Evolutionary conservation across 352 stramenopile species (phyloP), one percentile per base, ranked within the genome.

Genomic region (Pseudoperonospora humuli): DNA sequence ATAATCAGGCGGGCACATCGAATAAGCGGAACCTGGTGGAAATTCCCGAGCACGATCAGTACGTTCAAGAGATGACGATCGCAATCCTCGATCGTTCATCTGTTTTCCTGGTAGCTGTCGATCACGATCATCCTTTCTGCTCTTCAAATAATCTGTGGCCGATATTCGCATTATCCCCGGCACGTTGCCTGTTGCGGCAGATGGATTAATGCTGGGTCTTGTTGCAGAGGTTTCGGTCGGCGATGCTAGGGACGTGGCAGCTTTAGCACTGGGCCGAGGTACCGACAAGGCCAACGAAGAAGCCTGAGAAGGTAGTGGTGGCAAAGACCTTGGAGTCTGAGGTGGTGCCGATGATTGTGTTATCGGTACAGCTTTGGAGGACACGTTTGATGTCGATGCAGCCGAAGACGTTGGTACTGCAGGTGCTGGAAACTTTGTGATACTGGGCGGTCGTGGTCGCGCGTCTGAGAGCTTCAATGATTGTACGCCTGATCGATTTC

Each of bases 401-500:
- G 27, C 15, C 33, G 44, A 11, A 15, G 27, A 1, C 21, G n/a
- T 21, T 20, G 28, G 9, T 31, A 19, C 6, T 39, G 26, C 15
- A 15, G 42, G 32, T 21, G 33, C 36, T 8, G 20, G 5, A 26
- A 59, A 45, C 50, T 64, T 52, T 5, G 48, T 50, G 40, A 46
- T 33, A 49, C 10, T 64, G 21, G 43, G 48, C 5, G 26, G 28
- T 33, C 51, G 58, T 44, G 39, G 13, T 23, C 60, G 47, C 3
- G 54, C 29, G 10, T 48, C 38, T 0, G 25, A 41, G 2, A 35
- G n/a, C 15, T 41, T 52, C 0, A 67, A 24, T 3, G 54, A 53
- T 18, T 72, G 47, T 3, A 25, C 21, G 6, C 39, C 31, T 1
- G 56, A 41, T 31, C 72, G 69, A 41, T 80, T 88, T 28, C 73